These are phyloP conservation scores for Lipomyces oligophaga DNA, from an alignment of 805 yeast species.

Conservation along the genomic window DNA sequence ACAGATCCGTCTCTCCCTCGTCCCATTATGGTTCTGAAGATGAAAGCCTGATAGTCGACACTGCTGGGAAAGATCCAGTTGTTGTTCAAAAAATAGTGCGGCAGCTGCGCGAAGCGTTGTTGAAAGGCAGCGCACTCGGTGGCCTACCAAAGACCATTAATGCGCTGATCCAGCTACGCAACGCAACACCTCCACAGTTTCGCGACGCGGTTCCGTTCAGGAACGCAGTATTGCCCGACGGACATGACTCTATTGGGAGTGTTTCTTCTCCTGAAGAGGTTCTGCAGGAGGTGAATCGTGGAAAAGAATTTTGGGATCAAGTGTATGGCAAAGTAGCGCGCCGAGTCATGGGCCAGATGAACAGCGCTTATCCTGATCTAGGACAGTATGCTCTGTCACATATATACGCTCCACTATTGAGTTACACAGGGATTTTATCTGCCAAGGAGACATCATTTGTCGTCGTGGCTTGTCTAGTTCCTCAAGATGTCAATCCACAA, in stretches of 20 bases:
- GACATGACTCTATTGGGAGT: no score
- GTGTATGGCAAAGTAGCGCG: slow-evolving; percentile 72
- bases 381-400: slow-evolving; percentile 68
- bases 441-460: slow-evolving; percentile 73
- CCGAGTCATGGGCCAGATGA: slow-evolving; percentile 64
- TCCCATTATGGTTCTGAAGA: slow-evolving; percentile 19
- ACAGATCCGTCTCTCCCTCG: not conserved
- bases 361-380: slow-evolving; percentile 77
- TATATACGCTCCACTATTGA: slow-evolving; percentile 74
- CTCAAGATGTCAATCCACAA: slow-evolving; percentile 92
- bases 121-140: slow-evolving; percentile 72
- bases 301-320: slow-evolving; percentile 63
- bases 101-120: slow-evolving; percentile 68
- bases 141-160: slow-evolving; percentile 87
- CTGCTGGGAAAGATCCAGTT: slow-evolving; percentile 17
- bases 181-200: slow-evolving; percentile 57
- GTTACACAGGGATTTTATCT: slow-evolving; percentile 58
- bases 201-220: slow-evolving; percentile 35
- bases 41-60: slow-evolving; percentile 12
- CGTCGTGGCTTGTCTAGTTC: slow-evolving; percentile 74
- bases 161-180: slow-evolving; percentile 60
- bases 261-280: slow-evolving; percentile 14
- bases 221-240: no score
- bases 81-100: slow-evolving; percentile 42
- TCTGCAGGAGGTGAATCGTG: slow-evolving; percentile 41